Evolutionary conservation across 495 filamentous ascomycete genomes (phyloP), one percentile per base, ranked within the genome.

Genomic region (Collariella sp.): DNA sequence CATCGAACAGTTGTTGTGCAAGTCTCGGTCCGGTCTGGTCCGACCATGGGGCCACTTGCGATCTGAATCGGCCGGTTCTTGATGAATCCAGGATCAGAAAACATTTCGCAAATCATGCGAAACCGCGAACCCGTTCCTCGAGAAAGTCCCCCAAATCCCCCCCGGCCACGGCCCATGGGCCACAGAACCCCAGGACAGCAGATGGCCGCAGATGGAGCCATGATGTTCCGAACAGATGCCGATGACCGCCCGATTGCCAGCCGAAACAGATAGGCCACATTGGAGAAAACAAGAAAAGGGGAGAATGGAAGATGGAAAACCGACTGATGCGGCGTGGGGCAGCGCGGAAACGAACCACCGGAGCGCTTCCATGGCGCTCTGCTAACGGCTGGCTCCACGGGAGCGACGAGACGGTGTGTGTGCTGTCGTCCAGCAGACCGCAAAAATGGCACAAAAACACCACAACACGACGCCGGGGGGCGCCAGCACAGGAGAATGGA

Each of bases 31-130:
- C n/a, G n/a, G n/a, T n/a, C n/a, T n/a, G n/a, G n/a, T n/a, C 11
- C 20, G 15, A 29, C 16, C 33, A 58, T 58, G 43, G 55, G 43
- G 15, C 55, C 55, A 58, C 36, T 58, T 46, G 35, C 36, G 18
- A 46, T 34, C 43, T 42, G 15, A 35, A 58, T 58, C 55, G 35
- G 24, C 43, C 42, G 55, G 49, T 55, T 40, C 45, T 38, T 23
- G 11, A 38, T 50, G 53, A 55, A 55, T 2, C 22, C 44, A 23
- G 52, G 34, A 48, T 20, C 18, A 48, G 38, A 44, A 15, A 36
- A 38, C 18, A 5, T 44, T 47, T 13, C 46, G 10, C 40, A 43
- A 50, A 49, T 50, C 53, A 55, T 55, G 53, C 46, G 33, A 34
- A 12, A 16, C 22, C 24, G 12, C 26, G 45, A 13, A 9, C 26